These are phyloP conservation scores for Trametes gibbosa DNA, from an alignment of 768 basidiomycete genomes.

Conservation along the genomic window DNA sequence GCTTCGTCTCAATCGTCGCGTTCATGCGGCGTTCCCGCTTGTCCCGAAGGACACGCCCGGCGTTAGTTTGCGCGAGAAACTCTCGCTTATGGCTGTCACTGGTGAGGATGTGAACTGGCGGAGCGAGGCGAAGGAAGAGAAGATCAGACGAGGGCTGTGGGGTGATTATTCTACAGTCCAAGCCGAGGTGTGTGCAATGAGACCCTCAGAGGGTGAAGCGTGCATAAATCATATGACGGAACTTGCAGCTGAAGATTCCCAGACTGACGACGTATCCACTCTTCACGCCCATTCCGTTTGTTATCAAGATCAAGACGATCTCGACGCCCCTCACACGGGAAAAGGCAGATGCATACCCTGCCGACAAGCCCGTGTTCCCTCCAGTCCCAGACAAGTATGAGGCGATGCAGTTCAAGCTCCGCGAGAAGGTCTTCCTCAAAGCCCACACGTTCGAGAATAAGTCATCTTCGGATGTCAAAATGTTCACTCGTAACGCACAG, in stretches of 20 bases:
- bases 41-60: conserved; percentile 4
- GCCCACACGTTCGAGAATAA: neutral
- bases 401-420: conserved; percentile 14
- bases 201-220: neutral
- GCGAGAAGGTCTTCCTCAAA: conserved; percentile 1
- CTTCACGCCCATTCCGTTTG: conserved; percentile 21
- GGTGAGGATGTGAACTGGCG: neutral
- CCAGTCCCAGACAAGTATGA: neutral
- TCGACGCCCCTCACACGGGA: conserved; percentile 10
- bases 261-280: conserved; percentile 11
- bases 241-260: conserved; percentile 7
- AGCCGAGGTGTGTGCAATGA: conserved; percentile 8
- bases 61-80: neutral
- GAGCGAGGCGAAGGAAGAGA: neutral
- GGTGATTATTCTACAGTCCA: conserved; percentile 16
- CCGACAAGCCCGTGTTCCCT: conserved; percentile 10
- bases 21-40: neutral
- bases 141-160: conserved; percentile 21
- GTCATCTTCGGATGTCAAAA: neutral
- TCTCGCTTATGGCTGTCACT: neutral
- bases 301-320: conserved; percentile 14
- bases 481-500: neutral
- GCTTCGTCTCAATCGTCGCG: conserved; percentile 7
- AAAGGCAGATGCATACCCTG: conserved; percentile 1
- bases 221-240: too few species aligned